Evolutionary conservation across 345 rosid genomes (phyloP).

Genomic region (Eucalyptus fibrosa): DNA sequence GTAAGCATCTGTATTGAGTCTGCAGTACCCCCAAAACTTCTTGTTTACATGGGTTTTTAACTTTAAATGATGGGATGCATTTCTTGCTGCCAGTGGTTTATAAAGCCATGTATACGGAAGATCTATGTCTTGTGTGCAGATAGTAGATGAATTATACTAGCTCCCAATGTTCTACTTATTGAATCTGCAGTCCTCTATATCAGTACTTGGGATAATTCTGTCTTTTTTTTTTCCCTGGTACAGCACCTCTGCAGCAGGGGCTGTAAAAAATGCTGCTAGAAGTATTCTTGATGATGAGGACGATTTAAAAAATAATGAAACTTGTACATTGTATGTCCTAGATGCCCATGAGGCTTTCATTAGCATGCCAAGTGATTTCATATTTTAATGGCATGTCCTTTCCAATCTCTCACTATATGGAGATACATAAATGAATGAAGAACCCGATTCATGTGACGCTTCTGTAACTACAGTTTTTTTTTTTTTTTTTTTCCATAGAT

Average conservation of each 20-base stretch:
- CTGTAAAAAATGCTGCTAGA: constrained; percentile 45
- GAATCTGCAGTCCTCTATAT: too few relatives aligned
- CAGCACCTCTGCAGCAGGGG: constrained; percentile 48
- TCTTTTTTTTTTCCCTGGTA: neutral
- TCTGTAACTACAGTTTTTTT: neutral
- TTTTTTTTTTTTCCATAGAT: neutral
- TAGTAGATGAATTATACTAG: too few relatives aligned
- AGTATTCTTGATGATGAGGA: constrained; percentile 51
- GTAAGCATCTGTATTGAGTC: too few relatives aligned
- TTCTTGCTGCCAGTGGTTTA: too few relatives aligned
- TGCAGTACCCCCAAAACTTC: too few relatives aligned
- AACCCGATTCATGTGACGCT: too few relatives aligned
- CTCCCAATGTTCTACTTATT: too few relatives aligned
- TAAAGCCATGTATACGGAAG: too few relatives aligned
- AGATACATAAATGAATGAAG: neutral
- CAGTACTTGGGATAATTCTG: neutral
- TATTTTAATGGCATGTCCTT: neutral
- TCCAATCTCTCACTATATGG: neutral
- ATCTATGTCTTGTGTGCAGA: too few relatives aligned
- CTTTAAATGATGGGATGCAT: too few relatives aligned
- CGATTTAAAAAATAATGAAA: constrained; percentile 2
- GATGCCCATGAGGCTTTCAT: neutral
- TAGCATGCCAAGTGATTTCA: neutral
- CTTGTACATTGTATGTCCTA: neutral
- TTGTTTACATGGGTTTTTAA: too few relatives aligned